Evolutionary conservation across 768 basidiomycete species (phyloP).

Genomic region (Panellus pusillus): DNA sequence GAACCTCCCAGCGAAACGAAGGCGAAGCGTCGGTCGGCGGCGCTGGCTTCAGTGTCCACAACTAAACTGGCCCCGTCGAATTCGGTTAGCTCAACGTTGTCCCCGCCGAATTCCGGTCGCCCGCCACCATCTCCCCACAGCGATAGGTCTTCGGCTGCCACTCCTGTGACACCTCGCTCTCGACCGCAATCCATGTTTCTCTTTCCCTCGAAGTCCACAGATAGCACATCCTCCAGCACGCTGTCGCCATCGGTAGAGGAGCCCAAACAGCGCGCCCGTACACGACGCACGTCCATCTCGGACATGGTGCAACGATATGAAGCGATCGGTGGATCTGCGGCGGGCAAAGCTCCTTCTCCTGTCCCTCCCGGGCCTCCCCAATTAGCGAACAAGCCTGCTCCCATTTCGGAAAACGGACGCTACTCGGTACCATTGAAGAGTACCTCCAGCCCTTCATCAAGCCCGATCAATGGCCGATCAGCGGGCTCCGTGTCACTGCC

Average conservation of each 20-base stretch:
- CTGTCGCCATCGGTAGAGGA: constrained; percentile 48
- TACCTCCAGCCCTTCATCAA: constrained; percentile 11
- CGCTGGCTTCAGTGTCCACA: constrained; percentile 11
- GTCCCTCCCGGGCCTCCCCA: constrained; percentile 35
- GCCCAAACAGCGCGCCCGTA: constrained; percentile 37
- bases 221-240: constrained; percentile 30
- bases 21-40: constrained; percentile 19
- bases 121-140: constrained; percentile 14
- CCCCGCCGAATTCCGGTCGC: constrained; percentile 20
- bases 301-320: constrained; percentile 87
- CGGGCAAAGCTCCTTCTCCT: constrained; percentile 29
- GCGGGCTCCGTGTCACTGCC: neutral
- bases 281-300: constrained; percentile 75
- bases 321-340: constrained; percentile 47
- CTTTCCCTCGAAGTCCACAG: constrained; percentile 56
- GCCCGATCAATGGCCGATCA: constrained; percentile 5
- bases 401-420: constrained; percentile 17
- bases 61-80: constrained; percentile 2
- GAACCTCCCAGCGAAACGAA: constrained; percentile 12
- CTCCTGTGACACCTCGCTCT: constrained; percentile 44
- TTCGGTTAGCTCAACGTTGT: constrained; percentile 16
- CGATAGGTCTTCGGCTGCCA: constrained; percentile 22
- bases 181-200: constrained; percentile 85
- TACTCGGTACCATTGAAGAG: constrained; percentile 15
- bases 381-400: constrained; percentile 22